Conservation (phyloP, 805 yeast species). For the Saturnispora hagleri region DNA sequence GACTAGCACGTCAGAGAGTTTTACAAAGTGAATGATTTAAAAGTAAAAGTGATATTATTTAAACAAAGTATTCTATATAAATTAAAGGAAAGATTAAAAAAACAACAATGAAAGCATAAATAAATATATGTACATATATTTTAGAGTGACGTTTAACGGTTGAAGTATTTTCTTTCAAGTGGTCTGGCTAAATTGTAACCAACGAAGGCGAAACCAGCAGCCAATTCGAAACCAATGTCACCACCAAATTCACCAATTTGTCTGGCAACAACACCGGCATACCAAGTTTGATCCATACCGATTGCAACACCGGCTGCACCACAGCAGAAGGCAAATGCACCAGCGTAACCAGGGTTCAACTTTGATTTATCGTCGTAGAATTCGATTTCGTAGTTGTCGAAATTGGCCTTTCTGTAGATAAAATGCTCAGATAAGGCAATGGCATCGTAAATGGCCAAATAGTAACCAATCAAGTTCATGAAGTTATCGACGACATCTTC, state of each 20-base stretch:
- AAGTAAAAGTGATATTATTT: too few relatives aligned
- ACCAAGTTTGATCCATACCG: conserved; percentile 88
- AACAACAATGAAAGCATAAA: neutral
- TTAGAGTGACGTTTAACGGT: conserved; percentile 27
- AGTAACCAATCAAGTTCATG: conserved; percentile 88
- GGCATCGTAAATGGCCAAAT: conserved; percentile 76
- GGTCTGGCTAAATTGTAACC: conserved; percentile 51
- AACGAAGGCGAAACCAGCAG: conserved; percentile 55
- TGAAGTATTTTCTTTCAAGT: conserved; percentile 56
- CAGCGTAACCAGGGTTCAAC: conserved; percentile 73
- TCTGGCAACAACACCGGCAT: conserved; percentile 57
- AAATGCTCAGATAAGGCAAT: conserved; percentile 77
- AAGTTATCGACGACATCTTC: conserved; percentile 68
- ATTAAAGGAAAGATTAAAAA: neutral
- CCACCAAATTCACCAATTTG: conserved; percentile 64
- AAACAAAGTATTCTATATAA: neutral
- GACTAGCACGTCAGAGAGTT: too few relatives aligned
- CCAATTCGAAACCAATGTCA: conserved; percentile 81
- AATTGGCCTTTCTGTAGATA: conserved; percentile 54
- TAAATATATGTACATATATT: neutral
- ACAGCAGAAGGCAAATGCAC: conserved; percentile 64
- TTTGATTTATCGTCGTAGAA: conserved; percentile 48
- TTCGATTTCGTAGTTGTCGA: conserved; percentile 50
- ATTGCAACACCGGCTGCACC: conserved; percentile 81
- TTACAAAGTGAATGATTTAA: too few relatives aligned